A percentile compares a stretch with the other conserved stretches of the same genome.
These are phyloP conservation scores for Wickerhamomyces bisporus DNA, from an alignment of 805 yeast genomes.

Conservation along the genomic window DNA sequence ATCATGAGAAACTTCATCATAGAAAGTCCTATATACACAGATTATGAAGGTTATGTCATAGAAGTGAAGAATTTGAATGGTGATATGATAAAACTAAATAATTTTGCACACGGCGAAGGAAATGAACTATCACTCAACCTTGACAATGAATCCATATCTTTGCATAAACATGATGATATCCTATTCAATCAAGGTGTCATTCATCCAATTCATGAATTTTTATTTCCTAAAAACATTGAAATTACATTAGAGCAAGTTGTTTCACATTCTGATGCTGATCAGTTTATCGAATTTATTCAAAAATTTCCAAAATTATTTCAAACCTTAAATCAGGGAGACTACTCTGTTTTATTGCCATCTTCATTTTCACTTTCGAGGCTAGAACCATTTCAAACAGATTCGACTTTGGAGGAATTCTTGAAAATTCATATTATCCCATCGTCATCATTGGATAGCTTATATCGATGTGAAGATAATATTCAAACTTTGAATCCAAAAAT, in stretches of 20 bases:
- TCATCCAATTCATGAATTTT: constrained; percentile 55
- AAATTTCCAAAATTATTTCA: constrained; percentile 37
- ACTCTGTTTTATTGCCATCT: constrained; percentile 73
- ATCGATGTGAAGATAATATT: constrained; percentile 42
- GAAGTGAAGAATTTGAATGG: constrained; percentile 28
- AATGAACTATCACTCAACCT: constrained; percentile 16
- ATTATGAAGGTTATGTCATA: constrained; percentile 34
- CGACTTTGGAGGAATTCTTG: constrained; percentile 48
- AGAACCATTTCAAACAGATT: constrained; percentile 38
- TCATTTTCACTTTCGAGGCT: constrained; percentile 49
- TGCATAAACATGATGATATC: constrained; percentile 49
- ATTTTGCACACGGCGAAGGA: constrained; percentile 12
- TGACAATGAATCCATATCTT: constrained; percentile 16
- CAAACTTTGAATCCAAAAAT: constrained; percentile 41
- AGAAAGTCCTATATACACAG: constrained; percentile 63
- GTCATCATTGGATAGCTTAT: constrained; percentile 40
- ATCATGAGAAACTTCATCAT: constrained; percentile 57
- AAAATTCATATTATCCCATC: constrained; percentile 67
- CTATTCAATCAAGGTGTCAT: constrained; percentile 81
- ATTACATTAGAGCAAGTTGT: constrained; percentile 55
- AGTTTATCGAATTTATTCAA: constrained; percentile 43
- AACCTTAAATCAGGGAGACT: constrained; percentile 34
- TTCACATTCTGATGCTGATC: constrained; percentile 42
- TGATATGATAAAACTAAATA: constrained; percentile 17
- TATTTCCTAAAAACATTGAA: constrained; percentile 51